Percentiles rank a stretch among this genome's conserved stretches.
phyloP scores from a whole-genome alignment of 1,139 yeast genomes.

The Waltiozyma sp. region DNA sequence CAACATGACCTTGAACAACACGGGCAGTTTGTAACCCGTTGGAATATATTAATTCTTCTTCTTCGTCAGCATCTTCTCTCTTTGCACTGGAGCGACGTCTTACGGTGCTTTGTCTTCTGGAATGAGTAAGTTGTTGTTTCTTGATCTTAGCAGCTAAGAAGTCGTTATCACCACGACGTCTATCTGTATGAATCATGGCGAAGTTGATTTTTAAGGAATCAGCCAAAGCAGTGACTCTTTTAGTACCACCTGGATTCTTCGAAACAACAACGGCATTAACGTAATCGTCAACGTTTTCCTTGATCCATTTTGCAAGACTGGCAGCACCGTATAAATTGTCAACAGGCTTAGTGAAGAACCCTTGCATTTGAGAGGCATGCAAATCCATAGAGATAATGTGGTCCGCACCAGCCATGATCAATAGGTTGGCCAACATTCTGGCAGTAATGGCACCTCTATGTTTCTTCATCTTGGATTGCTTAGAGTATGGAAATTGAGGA shows the following conservation, averaged over 20 bases:
- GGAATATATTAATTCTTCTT: conserved; percentile 54
- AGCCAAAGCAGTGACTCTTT: conserved; percentile 93
- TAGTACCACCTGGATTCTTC: conserved; percentile 97
- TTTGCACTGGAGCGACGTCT: conserved; percentile 28
- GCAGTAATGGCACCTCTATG: conserved; percentile 99
- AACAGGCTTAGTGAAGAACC: conserved; percentile 93
- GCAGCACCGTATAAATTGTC: conserved; percentile 96
- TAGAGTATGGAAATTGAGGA: conserved; percentile 96
- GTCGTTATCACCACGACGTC: conserved; percentile 73
- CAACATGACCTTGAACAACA: conserved; percentile 94
- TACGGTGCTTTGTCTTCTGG: conserved; percentile 28
- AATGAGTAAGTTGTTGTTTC: conserved; percentile 17
- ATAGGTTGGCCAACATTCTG: conserved; percentile 92
- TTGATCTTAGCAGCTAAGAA: conserved; percentile 35
- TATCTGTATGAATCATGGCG: conserved; percentile 98
- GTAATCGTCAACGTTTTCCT: conserved; percentile 79
- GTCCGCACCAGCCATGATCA: conserved; percentile 98
- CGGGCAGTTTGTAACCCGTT: conserved; percentile 93
- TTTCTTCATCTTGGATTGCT: conserved; percentile 95
- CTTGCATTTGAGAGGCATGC: conserved; percentile 99
- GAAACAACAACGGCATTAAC: conserved; percentile 82
- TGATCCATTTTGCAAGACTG: conserved; percentile 91
- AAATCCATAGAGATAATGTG: conserved; percentile 97
- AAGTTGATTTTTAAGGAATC: conserved; percentile 91
- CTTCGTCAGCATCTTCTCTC: conserved; percentile 28